phyloP scores from a whole-genome alignment of 2,329 filamentous ascomycete species.

The Penicillium sp. region DNA sequence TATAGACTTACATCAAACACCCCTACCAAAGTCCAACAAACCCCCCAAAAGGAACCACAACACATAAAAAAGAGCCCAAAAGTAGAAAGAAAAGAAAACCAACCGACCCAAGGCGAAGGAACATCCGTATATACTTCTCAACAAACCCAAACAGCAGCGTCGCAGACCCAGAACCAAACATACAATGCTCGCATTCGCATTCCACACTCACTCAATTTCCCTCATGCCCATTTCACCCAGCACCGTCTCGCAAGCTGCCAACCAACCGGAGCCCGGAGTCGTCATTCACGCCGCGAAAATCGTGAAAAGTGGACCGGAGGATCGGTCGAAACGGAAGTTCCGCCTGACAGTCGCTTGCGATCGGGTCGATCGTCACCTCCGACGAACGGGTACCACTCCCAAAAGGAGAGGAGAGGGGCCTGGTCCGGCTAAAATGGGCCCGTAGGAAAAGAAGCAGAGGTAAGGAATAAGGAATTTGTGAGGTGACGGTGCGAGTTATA shows the following conservation, averaged over 20 bases:
- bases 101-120: too few relatives aligned
- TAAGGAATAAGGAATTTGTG: too few relatives aligned
- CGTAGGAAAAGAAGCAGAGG: neutral
- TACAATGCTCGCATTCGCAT: too few relatives aligned
- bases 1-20: neutral
- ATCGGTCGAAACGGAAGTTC: slow-evolving; percentile 27
- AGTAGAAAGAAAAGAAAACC: too few relatives aligned
- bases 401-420: neutral
- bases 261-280: neutral
- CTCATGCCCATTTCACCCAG: too few relatives aligned
- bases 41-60: neutral
- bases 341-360: slow-evolving; percentile 3
- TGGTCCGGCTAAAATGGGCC: slow-evolving; percentile 1
- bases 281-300: neutral
- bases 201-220: too few relatives aligned
- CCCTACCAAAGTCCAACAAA: neutral
- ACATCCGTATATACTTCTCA: too few relatives aligned
- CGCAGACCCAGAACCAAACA: too few relatives aligned
- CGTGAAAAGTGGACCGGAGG: slow-evolving; percentile 11
- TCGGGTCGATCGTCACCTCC: slow-evolving; percentile 19
- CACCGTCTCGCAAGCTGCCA: neutral
- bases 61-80: neutral
- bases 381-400: slow-evolving; percentile 1
- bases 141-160: too few relatives aligned
- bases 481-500: neutral